Base-by-base conservation (phyloP, 176 grass and related monocot genomes). In the Poa pratensis region DNA sequence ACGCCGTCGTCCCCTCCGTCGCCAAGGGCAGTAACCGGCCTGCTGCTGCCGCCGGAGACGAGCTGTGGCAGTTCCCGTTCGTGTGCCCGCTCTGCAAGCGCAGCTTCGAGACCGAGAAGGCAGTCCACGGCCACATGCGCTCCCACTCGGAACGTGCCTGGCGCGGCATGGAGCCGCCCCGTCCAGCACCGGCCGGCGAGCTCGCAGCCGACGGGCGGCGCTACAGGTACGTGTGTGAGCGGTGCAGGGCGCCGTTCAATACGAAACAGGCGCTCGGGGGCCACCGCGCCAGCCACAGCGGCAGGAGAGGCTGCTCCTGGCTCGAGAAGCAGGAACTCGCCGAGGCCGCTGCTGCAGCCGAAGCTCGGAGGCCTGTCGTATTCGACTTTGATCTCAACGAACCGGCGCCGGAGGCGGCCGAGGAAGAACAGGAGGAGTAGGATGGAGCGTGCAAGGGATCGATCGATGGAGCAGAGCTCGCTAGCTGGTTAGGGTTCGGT, bases 251-350 rank as follows among this genome's bases (percentile, higher is more conserved):
- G 0, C 77, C 22, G 5, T 94, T 91, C 49, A 40, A 76, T 6
- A 89, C 89, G 7, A 87, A 85, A 43, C 95, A 94, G 35, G 95
- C 85, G 3, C 89, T 95, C 0, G 89, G 92, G 1, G 95, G 95
- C 39, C 95, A 97, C 87, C 88, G 90, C 7, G 90, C 90, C 7
- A 97, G 92, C 82, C 92, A 95, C 50, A 88, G 52, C 76, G 78
- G 83, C 54, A 88, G 43, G 86, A 68, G 53, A 72, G 92, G 92
- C 0, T 89, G 92, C 63, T 91, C 71, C 69, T 83, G 84, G 89
- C 66, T 71, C 26, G 69, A 59, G 1, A 91, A 51, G 60, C 73
- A 90, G 32, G 73, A 78, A 52, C 11, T 77, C 3, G 30, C 75
- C 59, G 62, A 66, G 63, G 28, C 63, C 16, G 64, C 70, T 28